A percentile compares a stretch with the other conserved stretches of the same genome.
Conservation (phyloP, 1,284 basidiomycete genomes). For the Macrocybe sp. region DNA sequence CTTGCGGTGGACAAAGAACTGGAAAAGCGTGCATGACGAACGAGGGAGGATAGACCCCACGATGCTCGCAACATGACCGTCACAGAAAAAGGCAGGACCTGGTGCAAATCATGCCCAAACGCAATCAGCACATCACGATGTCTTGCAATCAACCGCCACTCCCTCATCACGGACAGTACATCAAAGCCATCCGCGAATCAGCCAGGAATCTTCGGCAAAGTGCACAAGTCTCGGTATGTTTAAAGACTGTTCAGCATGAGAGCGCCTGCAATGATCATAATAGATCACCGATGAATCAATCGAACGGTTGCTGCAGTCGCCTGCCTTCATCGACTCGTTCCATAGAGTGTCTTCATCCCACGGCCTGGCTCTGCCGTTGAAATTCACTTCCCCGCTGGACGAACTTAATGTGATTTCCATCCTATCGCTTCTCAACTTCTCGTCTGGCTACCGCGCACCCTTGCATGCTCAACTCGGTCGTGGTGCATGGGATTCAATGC, state of each 20-base stretch:
- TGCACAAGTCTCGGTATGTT: constrained; percentile 38
- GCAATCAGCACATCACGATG: too few relatives aligned
- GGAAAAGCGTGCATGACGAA: too few relatives aligned
- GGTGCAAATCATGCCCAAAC: too few relatives aligned
- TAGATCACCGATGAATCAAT: constrained; percentile 56
- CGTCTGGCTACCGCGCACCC: constrained; percentile 69
- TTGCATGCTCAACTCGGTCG: constrained; percentile 66
- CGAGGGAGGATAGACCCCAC: too few relatives aligned
- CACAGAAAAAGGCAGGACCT: too few relatives aligned
- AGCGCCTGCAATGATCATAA: background rate
- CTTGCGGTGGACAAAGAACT: background rate
- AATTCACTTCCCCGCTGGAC: constrained; percentile 62
- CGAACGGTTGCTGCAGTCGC: constrained; percentile 56
- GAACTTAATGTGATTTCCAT: constrained; percentile 74
- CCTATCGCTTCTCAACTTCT: constrained; percentile 76
- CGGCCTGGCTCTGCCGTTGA: constrained; percentile 71
- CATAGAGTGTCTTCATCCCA: constrained; percentile 56
- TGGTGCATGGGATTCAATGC: constrained; percentile 78
- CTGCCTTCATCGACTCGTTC: constrained; percentile 60
- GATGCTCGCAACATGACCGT: too few relatives aligned
- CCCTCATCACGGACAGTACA: constrained; percentile 41
- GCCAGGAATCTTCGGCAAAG: constrained; percentile 38
- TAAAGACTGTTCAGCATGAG: constrained; percentile 2
- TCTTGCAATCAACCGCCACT: constrained; percentile 18
- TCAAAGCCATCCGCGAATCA: constrained; percentile 48